Percentiles rank a stretch among this genome's conserved stretches.
phyloP scores from a whole-genome alignment of 2,329 filamentous ascomycete genomes.

The Diplodia intermedia region DNA sequence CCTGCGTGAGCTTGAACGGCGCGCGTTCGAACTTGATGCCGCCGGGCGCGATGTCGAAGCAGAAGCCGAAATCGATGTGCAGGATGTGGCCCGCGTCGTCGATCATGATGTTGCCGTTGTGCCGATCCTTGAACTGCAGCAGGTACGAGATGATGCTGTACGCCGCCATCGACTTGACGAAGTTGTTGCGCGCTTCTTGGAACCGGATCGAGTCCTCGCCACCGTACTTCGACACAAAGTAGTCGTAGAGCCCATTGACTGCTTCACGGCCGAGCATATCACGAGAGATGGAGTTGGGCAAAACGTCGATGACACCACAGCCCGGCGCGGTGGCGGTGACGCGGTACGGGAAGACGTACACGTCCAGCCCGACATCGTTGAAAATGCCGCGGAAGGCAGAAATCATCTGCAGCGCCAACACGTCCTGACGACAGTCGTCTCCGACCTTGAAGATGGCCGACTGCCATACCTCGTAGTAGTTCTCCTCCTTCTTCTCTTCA shows the following conservation, averaged over 20 bases:
- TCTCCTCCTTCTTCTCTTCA: constrained; percentile 44
- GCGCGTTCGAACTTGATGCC: constrained; percentile 97
- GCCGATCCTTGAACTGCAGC: constrained; percentile 97
- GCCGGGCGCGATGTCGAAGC: constrained; percentile 97
- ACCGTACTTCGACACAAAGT: constrained; percentile 96
- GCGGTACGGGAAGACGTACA: constrained; percentile 95
- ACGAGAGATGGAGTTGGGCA: constrained; percentile 96
- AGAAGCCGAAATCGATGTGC: constrained; percentile 99
- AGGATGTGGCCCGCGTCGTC: constrained; percentile 96
- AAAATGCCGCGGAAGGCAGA: constrained; percentile 97
- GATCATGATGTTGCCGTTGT: constrained; percentile 99
- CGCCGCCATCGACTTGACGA: constrained; percentile 98
- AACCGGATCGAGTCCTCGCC: constrained; percentile 94
- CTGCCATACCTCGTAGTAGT: constrained; percentile 94
- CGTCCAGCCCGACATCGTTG: constrained; percentile 90
- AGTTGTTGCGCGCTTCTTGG: constrained; percentile 94
- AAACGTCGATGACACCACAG: constrained; percentile 96
- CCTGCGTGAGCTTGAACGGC: constrained; percentile 94
- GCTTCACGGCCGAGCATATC: constrained; percentile 99
- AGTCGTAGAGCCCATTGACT: constrained; percentile 97
- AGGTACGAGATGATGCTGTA: constrained; percentile 97
- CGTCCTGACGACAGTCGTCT: constrained; percentile 96
- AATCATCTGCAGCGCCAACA: constrained; percentile 97
- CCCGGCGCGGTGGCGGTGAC: constrained; percentile 97
- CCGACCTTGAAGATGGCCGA: constrained; percentile 99